phyloP scores from a whole-genome alignment of 257 asterid genomes.

The Solanum sejunctum region DNA sequence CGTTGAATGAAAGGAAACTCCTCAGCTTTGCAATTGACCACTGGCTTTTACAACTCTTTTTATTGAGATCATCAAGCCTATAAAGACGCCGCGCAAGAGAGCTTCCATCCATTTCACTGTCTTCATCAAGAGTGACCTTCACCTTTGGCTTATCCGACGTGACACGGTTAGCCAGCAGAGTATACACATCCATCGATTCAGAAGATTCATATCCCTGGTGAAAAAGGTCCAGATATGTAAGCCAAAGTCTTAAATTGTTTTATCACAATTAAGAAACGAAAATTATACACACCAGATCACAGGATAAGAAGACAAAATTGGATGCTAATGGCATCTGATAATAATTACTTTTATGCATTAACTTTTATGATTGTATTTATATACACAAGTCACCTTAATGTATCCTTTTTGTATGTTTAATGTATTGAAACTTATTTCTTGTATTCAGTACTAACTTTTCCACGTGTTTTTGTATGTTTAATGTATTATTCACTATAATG shows the following conservation, averaged over 20 bases:
- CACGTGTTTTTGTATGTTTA: no score
- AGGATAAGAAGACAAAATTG: background rate
- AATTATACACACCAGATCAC: background rate
- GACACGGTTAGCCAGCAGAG: conserved; percentile 23
- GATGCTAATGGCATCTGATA: background rate
- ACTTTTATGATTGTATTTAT: no score
- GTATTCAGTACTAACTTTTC: no score
- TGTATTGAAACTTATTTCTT: no score
- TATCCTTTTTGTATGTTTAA: no score
- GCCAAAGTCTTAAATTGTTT: background rate
- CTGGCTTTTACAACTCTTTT: conserved; percentile 12
- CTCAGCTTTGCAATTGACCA: conserved; percentile 13
- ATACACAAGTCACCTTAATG: no score
- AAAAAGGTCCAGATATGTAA: background rate
- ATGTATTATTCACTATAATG: no score
- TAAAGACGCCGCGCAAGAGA: conserved; percentile 22
- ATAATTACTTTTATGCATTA: background rate
- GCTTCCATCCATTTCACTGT: conserved; percentile 12
- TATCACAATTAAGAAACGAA: background rate
- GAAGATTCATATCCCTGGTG: conserved; percentile 55
- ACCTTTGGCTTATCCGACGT: conserved; percentile 11
- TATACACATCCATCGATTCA: conserved; percentile 35
- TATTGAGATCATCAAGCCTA: conserved; percentile 6
- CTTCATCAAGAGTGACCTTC: conserved; percentile 14
- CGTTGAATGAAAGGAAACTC: conserved; percentile 20